A percentile compares a stretch with the other conserved stretches of the same genome.
These are phyloP conservation scores for Phytophthora ohioensis DNA, from an alignment of 352 stramenopile species.

Conservation along the genomic window DNA sequence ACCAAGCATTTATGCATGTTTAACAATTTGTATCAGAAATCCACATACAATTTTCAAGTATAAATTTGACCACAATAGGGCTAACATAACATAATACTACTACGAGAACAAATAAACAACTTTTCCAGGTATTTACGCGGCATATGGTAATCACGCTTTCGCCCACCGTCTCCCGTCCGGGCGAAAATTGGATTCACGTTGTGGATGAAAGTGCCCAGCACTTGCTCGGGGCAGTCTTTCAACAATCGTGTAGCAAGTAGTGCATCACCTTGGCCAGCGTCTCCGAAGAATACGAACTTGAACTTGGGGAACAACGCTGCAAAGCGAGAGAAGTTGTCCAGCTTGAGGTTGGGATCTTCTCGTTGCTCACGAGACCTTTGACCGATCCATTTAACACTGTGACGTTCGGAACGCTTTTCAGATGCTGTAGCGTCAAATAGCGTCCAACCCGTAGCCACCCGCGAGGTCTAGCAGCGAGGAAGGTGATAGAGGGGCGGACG, in stretches of 20 bases:
- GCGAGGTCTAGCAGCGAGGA: slow-evolving; percentile 79
- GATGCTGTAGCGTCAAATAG: slow-evolving; percentile 82
- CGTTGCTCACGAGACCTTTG: slow-evolving; percentile 78
- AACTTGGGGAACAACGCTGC: slow-evolving; percentile 85
- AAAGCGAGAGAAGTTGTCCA: slow-evolving; percentile 86
- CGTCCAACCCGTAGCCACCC: slow-evolving; percentile 82
- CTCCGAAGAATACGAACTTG: slow-evolving; percentile 88
- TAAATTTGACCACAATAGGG: too few relatives aligned
- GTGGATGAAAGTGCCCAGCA: slow-evolving; percentile 85
- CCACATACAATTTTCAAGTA: too few relatives aligned
- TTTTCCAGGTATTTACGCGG: slow-evolving; percentile 48
- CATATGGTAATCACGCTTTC: slow-evolving; percentile 57
- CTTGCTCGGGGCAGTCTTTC: slow-evolving; percentile 59
- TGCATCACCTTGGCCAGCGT: slow-evolving; percentile 83
- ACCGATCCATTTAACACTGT: slow-evolving; percentile 84
- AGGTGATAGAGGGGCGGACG: slow-evolving; percentile 71
- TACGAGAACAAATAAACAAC: background rate
- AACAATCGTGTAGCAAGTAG: slow-evolving; percentile 74
- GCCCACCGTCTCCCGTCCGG: slow-evolving; percentile 69
- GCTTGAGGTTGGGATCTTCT: slow-evolving; percentile 85
- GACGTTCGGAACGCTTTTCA: slow-evolving; percentile 79
- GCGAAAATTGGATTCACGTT: slow-evolving; percentile 67
- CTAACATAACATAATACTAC: too few relatives aligned
- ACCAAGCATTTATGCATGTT: too few relatives aligned
- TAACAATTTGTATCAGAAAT: too few relatives aligned